Conservation (phyloP, 148 eudicot species). For the Vaccinium vitisidaea region DNA sequence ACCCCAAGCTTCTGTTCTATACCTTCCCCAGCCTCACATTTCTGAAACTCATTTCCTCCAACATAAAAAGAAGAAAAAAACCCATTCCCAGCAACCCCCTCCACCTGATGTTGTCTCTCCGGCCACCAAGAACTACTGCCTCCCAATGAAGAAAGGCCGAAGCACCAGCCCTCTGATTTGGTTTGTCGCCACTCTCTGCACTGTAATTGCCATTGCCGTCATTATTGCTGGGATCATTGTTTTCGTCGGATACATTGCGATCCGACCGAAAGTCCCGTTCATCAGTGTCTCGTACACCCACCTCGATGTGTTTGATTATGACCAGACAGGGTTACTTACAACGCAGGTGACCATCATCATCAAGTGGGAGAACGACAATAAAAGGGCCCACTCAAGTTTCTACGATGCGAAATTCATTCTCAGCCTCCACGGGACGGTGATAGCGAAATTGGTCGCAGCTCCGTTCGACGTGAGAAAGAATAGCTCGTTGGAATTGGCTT, state of each 20-base stretch:
- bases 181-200: conserved; percentile 62
- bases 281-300: conserved; percentile 49
- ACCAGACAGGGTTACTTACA: conserved; percentile 43
- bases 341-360: conserved; percentile 45
- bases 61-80: neutral
- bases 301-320: conserved; percentile 44
- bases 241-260: conserved; percentile 53
- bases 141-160: conserved; percentile 24
- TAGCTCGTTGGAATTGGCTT: conserved; percentile 28
- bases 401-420: conserved; percentile 43
- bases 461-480: conserved; percentile 54
- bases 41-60: neutral
- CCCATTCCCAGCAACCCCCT: neutral
- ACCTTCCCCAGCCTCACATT: neutral
- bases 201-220: conserved; percentile 42
- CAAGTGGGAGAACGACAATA: conserved; percentile 62
- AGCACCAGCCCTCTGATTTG: conserved; percentile 58
- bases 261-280: conserved; percentile 54
- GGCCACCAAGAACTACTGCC: neutral
- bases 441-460: conserved; percentile 40
- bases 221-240: conserved; percentile 55
- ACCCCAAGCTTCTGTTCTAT: conserved; percentile 24
- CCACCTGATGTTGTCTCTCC: conserved; percentile 11
- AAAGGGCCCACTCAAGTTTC: conserved; percentile 52
- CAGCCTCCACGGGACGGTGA: conserved; percentile 35